These are phyloP conservation scores for Pythium phragmiticola DNA, from an alignment of 352 stramenopile genomes.

Conservation along the genomic window DNA sequence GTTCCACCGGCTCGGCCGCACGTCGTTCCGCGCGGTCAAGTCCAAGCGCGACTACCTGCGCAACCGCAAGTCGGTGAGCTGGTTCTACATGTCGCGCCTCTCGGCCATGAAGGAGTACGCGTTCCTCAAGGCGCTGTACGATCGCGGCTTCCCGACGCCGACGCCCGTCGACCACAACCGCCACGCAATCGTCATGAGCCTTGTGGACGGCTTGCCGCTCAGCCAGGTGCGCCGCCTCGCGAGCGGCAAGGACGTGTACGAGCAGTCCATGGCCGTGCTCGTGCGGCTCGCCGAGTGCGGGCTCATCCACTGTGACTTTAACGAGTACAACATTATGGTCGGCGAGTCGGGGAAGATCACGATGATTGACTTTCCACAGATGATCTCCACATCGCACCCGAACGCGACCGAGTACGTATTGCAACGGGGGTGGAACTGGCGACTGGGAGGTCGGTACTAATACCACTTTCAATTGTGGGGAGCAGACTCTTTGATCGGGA, in stretches of 20 bases:
- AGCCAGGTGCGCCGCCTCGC: slow-evolving; percentile 94
- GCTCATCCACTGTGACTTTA: slow-evolving; percentile 99
- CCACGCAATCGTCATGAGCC: slow-evolving; percentile 97
- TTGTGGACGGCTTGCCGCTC: slow-evolving; percentile 94
- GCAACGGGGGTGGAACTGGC: neutral
- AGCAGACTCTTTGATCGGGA: slow-evolving; percentile 92
- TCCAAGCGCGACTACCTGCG: slow-evolving; percentile 98
- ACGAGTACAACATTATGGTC: slow-evolving; percentile 99
- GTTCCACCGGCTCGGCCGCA: slow-evolving; percentile 99
- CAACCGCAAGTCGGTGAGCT: slow-evolving; percentile 93
- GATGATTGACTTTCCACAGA: slow-evolving; percentile 99
- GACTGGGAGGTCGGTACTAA: neutral
- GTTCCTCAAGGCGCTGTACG: slow-evolving; percentile 98
- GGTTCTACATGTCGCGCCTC: slow-evolving; percentile 99
- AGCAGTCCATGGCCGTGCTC: slow-evolving; percentile 95
- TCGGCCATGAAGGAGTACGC: slow-evolving; percentile 98
- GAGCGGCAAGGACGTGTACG: slow-evolving; percentile 95
- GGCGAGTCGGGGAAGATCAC: slow-evolving; percentile 93
- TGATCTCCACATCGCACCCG: slow-evolving; percentile 98
- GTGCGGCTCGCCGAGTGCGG: slow-evolving; percentile 95
- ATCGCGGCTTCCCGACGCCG: slow-evolving; percentile 97
- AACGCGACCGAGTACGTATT: slow-evolving; percentile 95
- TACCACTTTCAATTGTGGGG: neutral
- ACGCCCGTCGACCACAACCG: slow-evolving; percentile 97
- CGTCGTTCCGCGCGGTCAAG: slow-evolving; percentile 97